Conservation (phyloP, 768 basidiomycete genomes). For the Trametes elegans region DNA sequence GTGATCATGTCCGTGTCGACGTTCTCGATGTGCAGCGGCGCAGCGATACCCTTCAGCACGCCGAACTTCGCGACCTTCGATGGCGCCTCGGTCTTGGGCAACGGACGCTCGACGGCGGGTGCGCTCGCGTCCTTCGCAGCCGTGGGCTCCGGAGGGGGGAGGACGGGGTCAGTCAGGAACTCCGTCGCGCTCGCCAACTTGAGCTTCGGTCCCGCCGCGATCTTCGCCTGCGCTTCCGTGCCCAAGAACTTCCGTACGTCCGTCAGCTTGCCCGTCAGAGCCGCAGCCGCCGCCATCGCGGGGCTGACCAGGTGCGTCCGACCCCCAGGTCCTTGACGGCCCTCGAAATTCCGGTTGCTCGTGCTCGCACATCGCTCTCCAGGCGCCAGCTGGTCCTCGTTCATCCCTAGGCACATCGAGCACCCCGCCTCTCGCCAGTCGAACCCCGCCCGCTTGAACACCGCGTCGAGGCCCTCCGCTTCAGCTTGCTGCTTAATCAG, state of each 20-base stretch:
- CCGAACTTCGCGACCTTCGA: constrained; percentile 43
- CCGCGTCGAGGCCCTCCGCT: constrained; percentile 58
- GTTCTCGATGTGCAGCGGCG: constrained; percentile 52
- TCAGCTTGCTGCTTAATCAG: constrained; percentile 66
- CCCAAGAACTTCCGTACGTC: constrained; percentile 56
- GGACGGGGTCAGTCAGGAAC: constrained; percentile 67
- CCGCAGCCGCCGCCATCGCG: constrained; percentile 69
- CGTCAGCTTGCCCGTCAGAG: constrained; percentile 54
- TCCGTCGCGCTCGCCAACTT: constrained; percentile 72
- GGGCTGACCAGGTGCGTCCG: constrained; percentile 63
- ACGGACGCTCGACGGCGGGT: constrained; percentile 7
- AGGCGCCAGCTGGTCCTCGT: constrained; percentile 62
- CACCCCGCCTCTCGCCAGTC: constrained; percentile 71
- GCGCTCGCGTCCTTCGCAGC: constrained; percentile 12
- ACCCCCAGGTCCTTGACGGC: constrained; percentile 59
- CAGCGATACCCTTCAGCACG: constrained; percentile 49
- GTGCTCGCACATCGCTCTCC: constrained; percentile 60
- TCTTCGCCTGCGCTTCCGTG: constrained; percentile 29
- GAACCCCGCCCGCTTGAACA: constrained; percentile 65
- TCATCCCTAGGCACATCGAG: constrained; percentile 74
- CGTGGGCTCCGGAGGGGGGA: constrained; percentile 38
- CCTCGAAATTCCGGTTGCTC: constrained; percentile 67
- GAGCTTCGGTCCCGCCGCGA: constrained; percentile 42
- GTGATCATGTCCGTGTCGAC: constrained; percentile 70
- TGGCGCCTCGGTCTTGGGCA: constrained; percentile 30